phyloP scores from a whole-genome alignment of 192 early-diverging fungal genomes.

The Rhizophagus sp. region DNA sequence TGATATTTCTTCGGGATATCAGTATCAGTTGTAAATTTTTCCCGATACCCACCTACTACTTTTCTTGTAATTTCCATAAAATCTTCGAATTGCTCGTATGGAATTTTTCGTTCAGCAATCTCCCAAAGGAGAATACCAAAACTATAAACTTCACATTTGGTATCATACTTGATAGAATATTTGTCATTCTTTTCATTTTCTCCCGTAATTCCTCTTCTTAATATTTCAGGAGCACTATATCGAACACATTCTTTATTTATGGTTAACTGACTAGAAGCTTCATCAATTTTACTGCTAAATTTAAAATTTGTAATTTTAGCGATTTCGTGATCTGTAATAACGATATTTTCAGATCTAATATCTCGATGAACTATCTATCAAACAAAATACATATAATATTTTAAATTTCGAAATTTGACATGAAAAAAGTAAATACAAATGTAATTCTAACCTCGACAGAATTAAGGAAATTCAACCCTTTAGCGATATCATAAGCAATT shows the following conservation, averaged over 20 bases:
- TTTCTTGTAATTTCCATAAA: neutral
- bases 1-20: neutral
- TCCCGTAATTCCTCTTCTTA: neutral
- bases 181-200: neutral
- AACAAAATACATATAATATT: neutral
- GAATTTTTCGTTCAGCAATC: neutral
- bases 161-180: neutral
- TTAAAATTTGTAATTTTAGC: neutral
- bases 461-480: neutral
- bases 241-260: neutral
- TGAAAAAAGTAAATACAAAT: neutral
- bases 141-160: conserved; percentile 8
- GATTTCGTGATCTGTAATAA: neutral
- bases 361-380: neutral
- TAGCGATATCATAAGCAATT: neutral
- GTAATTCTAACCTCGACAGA: neutral
- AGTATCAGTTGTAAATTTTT: neutral
- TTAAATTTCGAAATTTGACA: neutral
- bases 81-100: neutral
- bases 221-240: neutral
- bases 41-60: neutral
- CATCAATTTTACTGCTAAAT: neutral
- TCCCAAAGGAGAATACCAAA: conserved; percentile 13
- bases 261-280: neutral
- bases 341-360: neutral